phyloP scores from a whole-genome alignment of 306 rosid genomes.

The Senna tora region DNA sequence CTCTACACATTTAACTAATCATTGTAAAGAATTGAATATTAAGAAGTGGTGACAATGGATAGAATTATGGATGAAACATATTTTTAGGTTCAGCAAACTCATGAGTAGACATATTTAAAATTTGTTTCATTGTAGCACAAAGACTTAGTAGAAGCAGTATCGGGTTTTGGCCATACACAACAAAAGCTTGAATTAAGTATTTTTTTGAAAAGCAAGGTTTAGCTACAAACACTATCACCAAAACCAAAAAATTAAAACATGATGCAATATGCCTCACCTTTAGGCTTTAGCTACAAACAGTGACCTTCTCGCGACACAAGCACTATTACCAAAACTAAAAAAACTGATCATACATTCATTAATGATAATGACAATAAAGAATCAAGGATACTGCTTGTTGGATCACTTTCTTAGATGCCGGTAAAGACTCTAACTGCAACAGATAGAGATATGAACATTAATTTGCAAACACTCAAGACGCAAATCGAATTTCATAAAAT shows the following conservation, averaged over 20 bases:
- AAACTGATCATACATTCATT: constrained; percentile 9
- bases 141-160: background rate
- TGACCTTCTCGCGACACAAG: constrained; percentile 31
- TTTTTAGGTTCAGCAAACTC: background rate
- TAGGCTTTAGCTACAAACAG: constrained; percentile 23
- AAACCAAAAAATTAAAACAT: constrained; percentile 19
- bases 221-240: no score
- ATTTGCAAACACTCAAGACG: constrained; percentile 19
- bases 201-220: background rate
- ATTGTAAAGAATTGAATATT: no score
- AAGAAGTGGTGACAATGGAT: no score
- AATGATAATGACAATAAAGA: constrained; percentile 26
- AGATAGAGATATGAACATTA: constrained; percentile 29
- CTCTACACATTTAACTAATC: no score
- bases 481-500: constrained; percentile 21
- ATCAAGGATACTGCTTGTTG: constrained; percentile 78
- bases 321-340: background rate
- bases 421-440: constrained; percentile 92
- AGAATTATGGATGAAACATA: background rate
- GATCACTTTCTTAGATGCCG: constrained; percentile 86
- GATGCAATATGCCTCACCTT: constrained; percentile 18
- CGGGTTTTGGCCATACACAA: no score
- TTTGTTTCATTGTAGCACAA: background rate
- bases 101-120: background rate
- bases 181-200: no score